Evolutionary conservation across 768 basidiomycete genomes (phyloP).

Genomic region (Lactarius tabidus): DNA sequence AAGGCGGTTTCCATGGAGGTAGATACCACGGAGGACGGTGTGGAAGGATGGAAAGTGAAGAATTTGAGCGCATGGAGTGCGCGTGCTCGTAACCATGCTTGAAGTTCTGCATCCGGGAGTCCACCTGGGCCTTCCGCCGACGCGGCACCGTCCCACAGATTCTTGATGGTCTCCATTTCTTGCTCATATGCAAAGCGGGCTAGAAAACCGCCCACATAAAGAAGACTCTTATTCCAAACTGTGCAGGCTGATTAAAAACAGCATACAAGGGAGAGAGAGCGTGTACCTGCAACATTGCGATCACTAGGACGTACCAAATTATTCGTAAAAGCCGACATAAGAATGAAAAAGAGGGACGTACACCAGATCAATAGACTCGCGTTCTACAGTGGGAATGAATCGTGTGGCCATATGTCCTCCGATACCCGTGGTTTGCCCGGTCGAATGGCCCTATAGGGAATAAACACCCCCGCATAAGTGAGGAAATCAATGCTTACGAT

Average conservation of each 20-base stretch:
- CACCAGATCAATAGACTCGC: conserved; percentile 90
- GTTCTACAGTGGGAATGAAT: conserved; percentile 94
- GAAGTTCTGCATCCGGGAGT: conserved; percentile 39
- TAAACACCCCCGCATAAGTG: conserved; percentile 11
- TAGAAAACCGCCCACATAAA: conserved; percentile 80
- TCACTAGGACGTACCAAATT: conserved; percentile 45
- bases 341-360: conserved; percentile 34
- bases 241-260: not conserved
- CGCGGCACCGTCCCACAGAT: conserved; percentile 54
- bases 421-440: conserved; percentile 86
- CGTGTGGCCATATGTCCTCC: conserved; percentile 69
- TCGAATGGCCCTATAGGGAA: conserved; percentile 69
- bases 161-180: conserved; percentile 60
- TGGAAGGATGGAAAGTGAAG: conserved; percentile 86
- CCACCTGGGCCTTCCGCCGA: conserved; percentile 30
- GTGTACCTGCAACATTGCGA: conserved; percentile 69
- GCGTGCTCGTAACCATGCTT: conserved; percentile 50
- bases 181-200: conserved; percentile 80
- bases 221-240: conserved; percentile 91
- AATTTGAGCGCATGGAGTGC: conserved; percentile 81
- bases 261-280: not conserved
- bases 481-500: conserved; percentile 49
- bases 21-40: conserved; percentile 79
- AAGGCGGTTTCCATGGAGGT: conserved; percentile 69
- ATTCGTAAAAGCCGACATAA: conserved; percentile 5